Evolutionary conservation across 2,329 filamentous ascomycete genomes (phyloP).

Genomic region (Ceratocystis cacaofunesta): DNA sequence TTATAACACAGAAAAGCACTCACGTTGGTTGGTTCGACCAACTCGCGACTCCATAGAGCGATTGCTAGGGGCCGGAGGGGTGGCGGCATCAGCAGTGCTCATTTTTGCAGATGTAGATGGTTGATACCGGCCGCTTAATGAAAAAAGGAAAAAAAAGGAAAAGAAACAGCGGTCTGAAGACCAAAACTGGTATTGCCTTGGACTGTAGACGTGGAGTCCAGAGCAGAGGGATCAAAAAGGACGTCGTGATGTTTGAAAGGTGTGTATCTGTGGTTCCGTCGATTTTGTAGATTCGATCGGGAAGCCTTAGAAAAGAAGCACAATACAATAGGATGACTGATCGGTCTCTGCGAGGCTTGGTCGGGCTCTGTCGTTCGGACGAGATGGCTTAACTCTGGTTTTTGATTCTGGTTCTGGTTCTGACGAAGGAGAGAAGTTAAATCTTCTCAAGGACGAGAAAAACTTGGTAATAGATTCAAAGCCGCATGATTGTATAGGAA

Average conservation of each 20-base stretch:
- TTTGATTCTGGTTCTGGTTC: background rate
- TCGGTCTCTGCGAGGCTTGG: background rate
- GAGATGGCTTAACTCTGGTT: background rate
- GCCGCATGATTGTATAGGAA: constrained; percentile 11
- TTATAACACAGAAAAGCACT: constrained; percentile 29
- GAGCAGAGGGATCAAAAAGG: constrained; percentile 12
- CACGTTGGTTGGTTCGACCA: constrained; percentile 67
- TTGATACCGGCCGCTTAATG: background rate
- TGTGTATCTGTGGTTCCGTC: background rate
- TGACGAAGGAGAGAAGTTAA: constrained; percentile 6
- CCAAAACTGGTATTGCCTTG: background rate
- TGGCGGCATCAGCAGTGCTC: constrained; percentile 13
- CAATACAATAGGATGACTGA: background rate
- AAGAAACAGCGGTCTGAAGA: constrained; percentile 10
- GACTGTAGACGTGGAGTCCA: constrained; percentile 12
- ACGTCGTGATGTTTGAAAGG: constrained; percentile 11
- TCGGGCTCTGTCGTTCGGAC: background rate
- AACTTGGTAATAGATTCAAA: constrained; percentile 9
- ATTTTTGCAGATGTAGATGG: background rate
- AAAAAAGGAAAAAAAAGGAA: background rate
- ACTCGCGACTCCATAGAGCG: constrained; percentile 59
- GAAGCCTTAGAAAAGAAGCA: background rate
- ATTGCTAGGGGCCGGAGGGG: constrained; percentile 22
- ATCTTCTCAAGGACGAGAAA: constrained; percentile 14
- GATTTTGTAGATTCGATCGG: background rate